These are phyloP conservation scores for Chlorencoelia australis DNA, from an alignment of 2,329 filamentous ascomycete species.

Conservation along the genomic window DNA sequence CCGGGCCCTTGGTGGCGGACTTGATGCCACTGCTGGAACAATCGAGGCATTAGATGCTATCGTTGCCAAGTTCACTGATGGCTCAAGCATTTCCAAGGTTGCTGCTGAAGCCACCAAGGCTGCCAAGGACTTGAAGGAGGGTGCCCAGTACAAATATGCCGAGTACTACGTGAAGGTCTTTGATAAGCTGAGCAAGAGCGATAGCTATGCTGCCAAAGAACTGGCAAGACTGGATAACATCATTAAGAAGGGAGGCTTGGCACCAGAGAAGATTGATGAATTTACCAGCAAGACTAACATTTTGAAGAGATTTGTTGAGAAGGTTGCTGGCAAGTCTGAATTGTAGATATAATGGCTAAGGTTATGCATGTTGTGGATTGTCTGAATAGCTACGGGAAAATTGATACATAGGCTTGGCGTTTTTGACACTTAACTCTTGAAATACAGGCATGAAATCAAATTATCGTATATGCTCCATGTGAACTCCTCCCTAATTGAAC, in stretches of 20 bases:
- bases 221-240: conserved; percentile 68
- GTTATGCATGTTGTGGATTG: no score
- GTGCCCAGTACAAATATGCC: conserved; percentile 63
- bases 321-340: conserved; percentile 51
- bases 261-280: conserved; percentile 80
- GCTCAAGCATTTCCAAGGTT: conserved; percentile 48
- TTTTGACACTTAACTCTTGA: no score
- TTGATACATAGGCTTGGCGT: no score
- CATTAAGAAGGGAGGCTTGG: conserved; percentile 76
- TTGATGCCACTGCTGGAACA: conserved; percentile 72
- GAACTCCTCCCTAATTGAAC: no score
- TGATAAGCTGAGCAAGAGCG: conserved; percentile 70
- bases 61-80: conserved; percentile 61
- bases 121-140: conserved; percentile 52
- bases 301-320: conserved; percentile 62
- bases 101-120: conserved; percentile 63
- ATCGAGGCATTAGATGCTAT: conserved; percentile 69
- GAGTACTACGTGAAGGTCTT: conserved; percentile 92
- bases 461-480: no score
- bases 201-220: conserved; percentile 78
- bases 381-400: no score
- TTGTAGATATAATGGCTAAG: conserved; percentile 29
- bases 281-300: conserved; percentile 81
- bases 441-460: no score
- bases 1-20: conserved; percentile 69